phyloP scores from a whole-genome alignment of 108 stramenopile species.

The Nitzschia sp. region DNA sequence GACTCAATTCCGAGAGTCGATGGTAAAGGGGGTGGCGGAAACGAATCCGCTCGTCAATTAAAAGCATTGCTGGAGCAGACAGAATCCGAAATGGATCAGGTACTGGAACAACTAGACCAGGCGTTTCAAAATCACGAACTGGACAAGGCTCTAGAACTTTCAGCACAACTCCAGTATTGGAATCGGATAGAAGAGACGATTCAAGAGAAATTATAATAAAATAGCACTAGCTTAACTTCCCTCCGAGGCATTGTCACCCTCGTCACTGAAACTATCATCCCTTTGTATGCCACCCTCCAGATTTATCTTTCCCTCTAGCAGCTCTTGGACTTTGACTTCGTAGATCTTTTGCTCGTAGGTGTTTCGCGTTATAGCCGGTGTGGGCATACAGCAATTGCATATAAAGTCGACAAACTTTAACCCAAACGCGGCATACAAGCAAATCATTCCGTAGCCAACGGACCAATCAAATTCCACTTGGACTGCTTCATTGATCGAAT shows the following conservation, averaged over 20 bases:
- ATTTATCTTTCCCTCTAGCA: neutral
- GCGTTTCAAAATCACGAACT: slow-evolving; percentile 53
- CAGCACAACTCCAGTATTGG: slow-evolving; percentile 78
- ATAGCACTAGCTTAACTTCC: neutral
- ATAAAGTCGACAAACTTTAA: slow-evolving; percentile 20
- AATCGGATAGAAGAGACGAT: slow-evolving; percentile 68
- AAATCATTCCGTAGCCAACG: slow-evolving; percentile 10
- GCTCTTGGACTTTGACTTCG: slow-evolving; percentile 10
- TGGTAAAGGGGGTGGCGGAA: slow-evolving; percentile 4
- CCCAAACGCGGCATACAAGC: slow-evolving; percentile 12
- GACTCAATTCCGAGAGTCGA: slow-evolving; percentile 24
- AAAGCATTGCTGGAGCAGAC: slow-evolving; percentile 35
- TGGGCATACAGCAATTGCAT: slow-evolving; percentile 26
- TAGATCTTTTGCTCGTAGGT: slow-evolving; percentile 25
- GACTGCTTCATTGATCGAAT: neutral
- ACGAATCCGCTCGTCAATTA: slow-evolving; percentile 12
- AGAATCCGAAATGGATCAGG: slow-evolving; percentile 24
- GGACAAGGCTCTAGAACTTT: slow-evolving; percentile 45
- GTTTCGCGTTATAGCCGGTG: slow-evolving; percentile 30
- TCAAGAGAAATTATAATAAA: slow-evolving; percentile 47
- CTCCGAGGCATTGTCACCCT: neutral
- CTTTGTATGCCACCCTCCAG: neutral
- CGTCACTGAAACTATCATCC: slow-evolving; percentile 2
- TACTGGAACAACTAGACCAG: slow-evolving; percentile 31
- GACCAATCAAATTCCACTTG: slow-evolving; percentile 24